Percentiles rank a stretch among this genome's conserved stretches.
These are phyloP conservation scores for Fusarium anthophilum DNA, from an alignment of 2,329 filamentous ascomycete genomes.

Conservation along the genomic window DNA sequence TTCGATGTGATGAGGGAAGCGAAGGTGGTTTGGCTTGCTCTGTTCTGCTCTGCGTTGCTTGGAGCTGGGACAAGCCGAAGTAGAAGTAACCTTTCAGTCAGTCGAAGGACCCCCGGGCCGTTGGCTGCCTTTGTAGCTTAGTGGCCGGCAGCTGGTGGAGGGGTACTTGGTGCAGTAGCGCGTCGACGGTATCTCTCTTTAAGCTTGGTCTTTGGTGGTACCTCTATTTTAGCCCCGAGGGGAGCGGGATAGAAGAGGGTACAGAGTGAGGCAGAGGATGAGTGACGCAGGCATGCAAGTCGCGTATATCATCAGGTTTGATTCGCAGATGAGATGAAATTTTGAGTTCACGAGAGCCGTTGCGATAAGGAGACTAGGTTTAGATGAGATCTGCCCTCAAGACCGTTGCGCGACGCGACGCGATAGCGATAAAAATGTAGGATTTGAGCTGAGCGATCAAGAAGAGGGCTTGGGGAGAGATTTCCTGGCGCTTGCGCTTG, in stretches of 20 bases:
- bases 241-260: slow-evolving; percentile 12
- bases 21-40: slow-evolving; percentile 17
- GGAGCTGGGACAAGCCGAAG: slow-evolving; percentile 29
- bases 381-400: background rate
- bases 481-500: slow-evolving; percentile 21
- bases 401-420: slow-evolving; percentile 29
- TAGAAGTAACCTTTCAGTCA: slow-evolving; percentile 2
- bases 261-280: slow-evolving; percentile 3
- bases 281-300: slow-evolving; percentile 24
- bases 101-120: slow-evolving; percentile 30
- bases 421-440: slow-evolving; percentile 3
- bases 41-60: slow-evolving; percentile 12
- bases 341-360: slow-evolving; percentile 4
- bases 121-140: slow-evolving; percentile 37
- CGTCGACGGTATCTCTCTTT: slow-evolving; percentile 22
- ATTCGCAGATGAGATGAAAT: background rate
- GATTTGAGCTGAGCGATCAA: background rate
- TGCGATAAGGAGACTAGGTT: slow-evolving; percentile 6
- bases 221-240: slow-evolving; percentile 30
- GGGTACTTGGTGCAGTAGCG: slow-evolving; percentile 35
- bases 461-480: background rate
- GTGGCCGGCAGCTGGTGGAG: slow-evolving; percentile 23
- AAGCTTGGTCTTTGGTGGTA: slow-evolving; percentile 23
- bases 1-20: slow-evolving; percentile 28
- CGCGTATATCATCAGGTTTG: slow-evolving; percentile 12